Conservation (phyloP, 2,329 filamentous ascomycete genomes). For the Fusarium lyarnte region DNA sequence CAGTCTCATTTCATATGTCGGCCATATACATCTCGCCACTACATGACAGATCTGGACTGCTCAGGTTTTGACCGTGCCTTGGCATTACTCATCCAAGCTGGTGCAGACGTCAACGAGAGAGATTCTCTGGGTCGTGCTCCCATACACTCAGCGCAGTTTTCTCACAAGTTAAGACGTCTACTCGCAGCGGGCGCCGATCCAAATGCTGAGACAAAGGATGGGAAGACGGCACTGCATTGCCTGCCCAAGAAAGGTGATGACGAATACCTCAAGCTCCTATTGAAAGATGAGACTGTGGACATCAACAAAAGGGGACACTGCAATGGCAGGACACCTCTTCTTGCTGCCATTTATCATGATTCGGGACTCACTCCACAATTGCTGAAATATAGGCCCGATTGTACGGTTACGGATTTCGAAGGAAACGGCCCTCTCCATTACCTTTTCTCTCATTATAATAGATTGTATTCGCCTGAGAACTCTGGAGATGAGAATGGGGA, state of each 20-base stretch:
- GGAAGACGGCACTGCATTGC: slow-evolving; percentile 17
- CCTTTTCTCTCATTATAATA: neutral
- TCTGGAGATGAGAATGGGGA: neutral
- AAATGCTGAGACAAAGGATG: slow-evolving; percentile 21
- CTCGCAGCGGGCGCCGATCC: slow-evolving; percentile 40
- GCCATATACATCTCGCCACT: too few species aligned
- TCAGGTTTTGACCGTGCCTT: slow-evolving; percentile 15
- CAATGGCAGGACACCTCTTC: slow-evolving; percentile 39
- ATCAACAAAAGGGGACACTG: slow-evolving; percentile 33
- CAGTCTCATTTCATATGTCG: neutral
- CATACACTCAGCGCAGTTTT: slow-evolving; percentile 26
- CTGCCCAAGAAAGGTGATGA: slow-evolving; percentile 10
- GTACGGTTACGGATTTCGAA: slow-evolving; percentile 18
- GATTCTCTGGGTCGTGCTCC: slow-evolving; percentile 19
- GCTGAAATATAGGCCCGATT: slow-evolving; percentile 33
- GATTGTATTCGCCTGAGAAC: rapidly evolving
- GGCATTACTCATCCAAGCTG: slow-evolving; percentile 35
- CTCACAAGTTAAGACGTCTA: slow-evolving; percentile 18
- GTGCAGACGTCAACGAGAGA: slow-evolving; percentile 35
- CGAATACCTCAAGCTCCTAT: slow-evolving; percentile 34
- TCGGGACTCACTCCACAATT: slow-evolving; percentile 5
- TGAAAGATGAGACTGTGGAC: slow-evolving; percentile 36
- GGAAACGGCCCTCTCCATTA: slow-evolving; percentile 39
- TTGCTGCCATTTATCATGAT: neutral
- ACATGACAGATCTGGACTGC: neutral